Base-by-base conservation (phyloP, 2,329 filamentous ascomycete genomes). In the Ramularia collo-cygni region DNA sequence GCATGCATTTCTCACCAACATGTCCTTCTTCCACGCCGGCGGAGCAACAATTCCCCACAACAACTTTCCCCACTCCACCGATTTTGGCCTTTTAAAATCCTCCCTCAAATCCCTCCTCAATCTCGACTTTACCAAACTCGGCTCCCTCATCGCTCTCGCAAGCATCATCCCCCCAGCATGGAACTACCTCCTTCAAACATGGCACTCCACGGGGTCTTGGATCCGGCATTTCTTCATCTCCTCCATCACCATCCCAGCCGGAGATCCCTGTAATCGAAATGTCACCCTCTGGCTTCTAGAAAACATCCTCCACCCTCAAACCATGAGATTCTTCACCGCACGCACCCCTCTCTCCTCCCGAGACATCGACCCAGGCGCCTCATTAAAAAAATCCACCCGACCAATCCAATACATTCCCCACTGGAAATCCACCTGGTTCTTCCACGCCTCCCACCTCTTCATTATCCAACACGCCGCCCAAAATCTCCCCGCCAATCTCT, bases 201-300 rank as follows among this genome's bases (percentile, higher is more conserved):
- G 47, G 47, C 43, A 37, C 18, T 44, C 50, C 14, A 41, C 42
- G 5, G 48, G 44, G 3, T 46, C 43, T 4, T 52, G 46, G 42
- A 35, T 52, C 3, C 42, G 50, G 21, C 51, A 46, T 4, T 54
- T 50, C 15, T 54, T 54, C 37, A 49, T 54, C 13, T 42, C 51
- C 14, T 52, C 49, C 6, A 31, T 52, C 10, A 51, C 49, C 3
- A 48, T 54, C 18, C 51, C 51, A 3, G 40, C 49, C 14, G 45
- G 48, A 4, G 51, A 54, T 35, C 47, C 49, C 12, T 19, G 52
- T 4, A 54, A 54, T 24, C 39, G 51, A 10, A 52, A 47, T 31
- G 49, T 54, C 35, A 51, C 45, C 36, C 48, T 40, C 28, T 54
- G 51, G 51, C 29, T 54, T 8, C 38, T 52, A 28, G 51, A 54